Evolutionary conservation across 2,329 filamentous ascomycete species (phyloP).

Genomic region (Emericellopsis atlantica): DNA sequence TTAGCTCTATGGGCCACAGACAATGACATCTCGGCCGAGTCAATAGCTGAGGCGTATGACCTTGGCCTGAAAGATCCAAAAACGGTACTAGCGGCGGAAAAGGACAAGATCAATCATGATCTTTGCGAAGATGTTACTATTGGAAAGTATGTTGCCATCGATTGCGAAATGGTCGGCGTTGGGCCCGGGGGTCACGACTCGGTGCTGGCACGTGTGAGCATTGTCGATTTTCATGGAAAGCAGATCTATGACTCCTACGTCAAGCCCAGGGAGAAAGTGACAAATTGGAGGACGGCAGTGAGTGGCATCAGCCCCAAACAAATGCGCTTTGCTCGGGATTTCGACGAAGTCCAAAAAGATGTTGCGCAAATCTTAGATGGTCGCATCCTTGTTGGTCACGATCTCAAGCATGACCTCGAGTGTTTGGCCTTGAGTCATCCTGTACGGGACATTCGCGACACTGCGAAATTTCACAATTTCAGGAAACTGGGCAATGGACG

Average conservation of each 20-base stretch:
- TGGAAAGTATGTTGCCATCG: conserved; percentile 84
- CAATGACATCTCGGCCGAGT: conserved; percentile 46
- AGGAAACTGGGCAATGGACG: conserved; percentile 54
- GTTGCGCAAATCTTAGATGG: conserved; percentile 57
- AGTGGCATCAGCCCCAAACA: conserved; percentile 69
- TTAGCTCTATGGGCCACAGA: conserved; percentile 48
- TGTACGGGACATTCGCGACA: conserved; percentile 69
- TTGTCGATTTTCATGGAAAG: conserved; percentile 87
- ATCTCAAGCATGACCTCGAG: conserved; percentile 65
- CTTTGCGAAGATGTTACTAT: conserved; percentile 49
- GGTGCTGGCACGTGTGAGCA: conserved; percentile 71
- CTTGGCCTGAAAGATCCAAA: conserved; percentile 37
- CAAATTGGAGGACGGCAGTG: conserved; percentile 80
- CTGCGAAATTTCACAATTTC: conserved; percentile 65
- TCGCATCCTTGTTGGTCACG: conserved; percentile 71
- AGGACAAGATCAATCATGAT: conserved; percentile 50
- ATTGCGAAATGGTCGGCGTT: conserved; percentile 97
- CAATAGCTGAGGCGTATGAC: conserved; percentile 49
- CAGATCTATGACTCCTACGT: conserved; percentile 95
- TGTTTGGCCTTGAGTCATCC: conserved; percentile 72
- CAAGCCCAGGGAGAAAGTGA: conserved; percentile 61
- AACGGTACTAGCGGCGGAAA: conserved; percentile 27
- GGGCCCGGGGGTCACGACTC: conserved; percentile 58
- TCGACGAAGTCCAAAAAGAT: conserved; percentile 65
- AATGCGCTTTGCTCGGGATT: conserved; percentile 55